phyloP scores from a whole-genome alignment of 345 rosid genomes.

The Noccaea caerulescens region DNA sequence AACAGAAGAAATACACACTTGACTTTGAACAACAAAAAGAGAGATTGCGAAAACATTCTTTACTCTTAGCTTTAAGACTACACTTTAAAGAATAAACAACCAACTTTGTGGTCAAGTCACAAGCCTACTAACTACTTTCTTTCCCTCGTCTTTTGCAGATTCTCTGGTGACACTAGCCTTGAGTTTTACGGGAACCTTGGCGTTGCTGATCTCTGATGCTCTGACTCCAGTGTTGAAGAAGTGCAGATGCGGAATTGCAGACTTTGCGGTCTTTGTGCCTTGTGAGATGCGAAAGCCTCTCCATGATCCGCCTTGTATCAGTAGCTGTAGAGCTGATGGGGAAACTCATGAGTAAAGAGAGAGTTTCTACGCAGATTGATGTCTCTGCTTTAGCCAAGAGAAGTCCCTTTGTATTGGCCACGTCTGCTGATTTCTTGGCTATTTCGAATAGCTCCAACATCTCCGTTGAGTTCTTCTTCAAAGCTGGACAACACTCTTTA shows the following conservation, averaged over 20 bases:
- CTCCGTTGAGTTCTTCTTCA: slow-evolving; percentile 20
- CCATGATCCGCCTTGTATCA: slow-evolving; percentile 10
- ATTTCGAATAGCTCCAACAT: slow-evolving; percentile 14
- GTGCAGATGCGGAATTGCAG: not conserved
- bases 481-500: not conserved
- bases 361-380: slow-evolving; percentile 11
- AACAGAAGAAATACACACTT: not conserved
- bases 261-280: slow-evolving; percentile 23
- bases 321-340: not conserved
- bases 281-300: slow-evolving; percentile 4
- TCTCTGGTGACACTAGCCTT: not conserved
- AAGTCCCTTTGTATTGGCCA: slow-evolving; percentile 8
- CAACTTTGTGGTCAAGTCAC: not conserved
- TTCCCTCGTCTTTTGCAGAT: not conserved
- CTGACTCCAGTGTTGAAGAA: slow-evolving; percentile 19
- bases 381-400: slow-evolving; percentile 7
- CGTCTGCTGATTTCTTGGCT: slow-evolving; percentile 26
- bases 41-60: not conserved
- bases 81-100: too few species aligned
- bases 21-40: not conserved
- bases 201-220: slow-evolving; percentile 21
- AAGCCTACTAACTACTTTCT: not conserved
- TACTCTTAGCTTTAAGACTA: not conserved
- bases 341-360: not conserved
- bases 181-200: not conserved